Percentiles rank a stretch among this genome's conserved stretches.
Evolutionary conservation across 2,329 filamentous ascomycete genomes (phyloP).

Genomic region (Xylaria sp.): DNA sequence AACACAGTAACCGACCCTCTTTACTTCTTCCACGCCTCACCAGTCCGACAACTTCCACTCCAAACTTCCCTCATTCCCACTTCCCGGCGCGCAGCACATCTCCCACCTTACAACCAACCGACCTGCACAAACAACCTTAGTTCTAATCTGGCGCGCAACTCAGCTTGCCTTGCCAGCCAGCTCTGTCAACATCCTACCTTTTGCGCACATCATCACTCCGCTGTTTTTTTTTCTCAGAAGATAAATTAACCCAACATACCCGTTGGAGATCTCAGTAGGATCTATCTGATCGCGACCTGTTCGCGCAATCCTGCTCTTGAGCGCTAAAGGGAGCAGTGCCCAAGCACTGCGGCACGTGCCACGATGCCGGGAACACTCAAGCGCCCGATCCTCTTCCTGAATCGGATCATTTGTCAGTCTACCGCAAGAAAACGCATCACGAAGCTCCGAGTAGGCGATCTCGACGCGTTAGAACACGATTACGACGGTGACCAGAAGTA

Average conservation of each 20-base stretch:
- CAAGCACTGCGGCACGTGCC: neutral
- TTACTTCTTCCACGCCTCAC: too few species aligned
- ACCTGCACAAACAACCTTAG: too few species aligned
- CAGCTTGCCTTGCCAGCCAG: neutral
- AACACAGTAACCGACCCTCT: too few species aligned
- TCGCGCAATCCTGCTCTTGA: neutral
- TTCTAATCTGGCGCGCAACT: too few species aligned
- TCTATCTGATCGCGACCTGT: neutral
- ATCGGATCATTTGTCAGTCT: conserved; percentile 36
- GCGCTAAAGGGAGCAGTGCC: neutral
- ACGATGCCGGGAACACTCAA: conserved; percentile 34
- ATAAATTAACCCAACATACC: neutral
- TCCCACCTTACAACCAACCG: too few species aligned
- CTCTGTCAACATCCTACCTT: neutral
- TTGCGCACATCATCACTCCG: neutral
- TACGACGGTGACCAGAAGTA: conserved; percentile 31
- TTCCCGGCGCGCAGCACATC: too few species aligned
- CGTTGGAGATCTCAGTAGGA: neutral
- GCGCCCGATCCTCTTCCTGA: conserved; percentile 36
- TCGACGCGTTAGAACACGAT: conserved; percentile 29
- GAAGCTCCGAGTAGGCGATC: conserved; percentile 36
- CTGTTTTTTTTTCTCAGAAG: neutral
- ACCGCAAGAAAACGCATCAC: conserved; percentile 37
- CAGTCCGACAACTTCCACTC: too few species aligned
- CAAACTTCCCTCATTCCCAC: too few species aligned